Conservation (phyloP, 1,284 basidiomycete species). For the Trametes sp. region DNA sequence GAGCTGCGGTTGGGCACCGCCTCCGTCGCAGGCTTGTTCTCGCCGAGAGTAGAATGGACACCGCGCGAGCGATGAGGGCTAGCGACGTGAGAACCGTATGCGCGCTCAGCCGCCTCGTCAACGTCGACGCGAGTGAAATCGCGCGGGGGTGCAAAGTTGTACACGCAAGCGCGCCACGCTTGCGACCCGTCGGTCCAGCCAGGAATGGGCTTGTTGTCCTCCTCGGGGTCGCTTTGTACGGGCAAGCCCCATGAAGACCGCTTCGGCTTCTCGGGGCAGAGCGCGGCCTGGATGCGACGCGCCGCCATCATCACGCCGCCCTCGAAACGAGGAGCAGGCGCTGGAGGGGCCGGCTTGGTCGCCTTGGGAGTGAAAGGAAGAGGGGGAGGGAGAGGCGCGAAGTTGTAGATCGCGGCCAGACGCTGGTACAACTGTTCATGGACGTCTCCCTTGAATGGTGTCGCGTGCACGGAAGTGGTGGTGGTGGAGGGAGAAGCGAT, state of each 20-base stretch:
- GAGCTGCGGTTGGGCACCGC: constrained; percentile 29
- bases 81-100: constrained; percentile 56
- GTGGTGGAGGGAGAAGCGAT: constrained; percentile 40
- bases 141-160: constrained; percentile 50
- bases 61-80: constrained; percentile 55
- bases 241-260: constrained; percentile 32
- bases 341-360: constrained; percentile 39
- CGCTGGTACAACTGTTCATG: constrained; percentile 50
- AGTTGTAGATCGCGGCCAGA: constrained; percentile 61
- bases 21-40: constrained; percentile 40
- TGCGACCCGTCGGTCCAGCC: constrained; percentile 75
- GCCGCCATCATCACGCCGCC: constrained; percentile 74
- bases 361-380: constrained; percentile 48
- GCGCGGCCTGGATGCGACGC: constrained; percentile 58
- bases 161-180: constrained; percentile 69
- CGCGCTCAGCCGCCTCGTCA: constrained; percentile 37
- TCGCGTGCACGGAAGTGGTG: constrained; percentile 30
- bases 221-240: constrained; percentile 31
- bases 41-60: constrained; percentile 56
- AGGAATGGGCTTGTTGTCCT: constrained; percentile 53
- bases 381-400: constrained; percentile 61
- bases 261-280: constrained; percentile 51
- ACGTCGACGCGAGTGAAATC: constrained; percentile 37
- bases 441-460: constrained; percentile 42
- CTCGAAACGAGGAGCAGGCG: constrained; percentile 45